Conservation (phyloP, 305 asterid genomes). For the Rubia occidens region DNA sequence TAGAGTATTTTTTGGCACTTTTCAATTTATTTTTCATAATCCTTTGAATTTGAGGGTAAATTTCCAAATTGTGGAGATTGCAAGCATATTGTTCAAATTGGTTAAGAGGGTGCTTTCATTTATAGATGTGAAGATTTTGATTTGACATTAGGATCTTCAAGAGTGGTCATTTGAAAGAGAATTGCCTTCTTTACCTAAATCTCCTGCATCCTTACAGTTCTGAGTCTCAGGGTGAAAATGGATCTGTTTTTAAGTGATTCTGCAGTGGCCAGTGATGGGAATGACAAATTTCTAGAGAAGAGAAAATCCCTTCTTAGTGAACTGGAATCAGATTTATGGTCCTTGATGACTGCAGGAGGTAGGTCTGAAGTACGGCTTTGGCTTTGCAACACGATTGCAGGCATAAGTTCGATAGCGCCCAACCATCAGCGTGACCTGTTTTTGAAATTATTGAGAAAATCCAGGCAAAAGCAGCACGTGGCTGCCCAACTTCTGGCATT, state of each 20-base stretch:
- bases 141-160: background rate
- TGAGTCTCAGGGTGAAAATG: conserved; percentile 8
- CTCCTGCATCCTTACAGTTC: conserved; percentile 5
- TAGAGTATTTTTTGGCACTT: background rate
- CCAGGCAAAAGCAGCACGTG: conserved; percentile 40
- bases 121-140: background rate
- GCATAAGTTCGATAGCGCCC: conserved; percentile 50
- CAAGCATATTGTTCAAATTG: background rate
- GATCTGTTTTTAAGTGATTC: conserved; percentile 15
- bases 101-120: background rate
- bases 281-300: conserved; percentile 14
- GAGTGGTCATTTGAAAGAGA: background rate
- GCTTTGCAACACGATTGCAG: conserved; percentile 65
- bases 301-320: conserved; percentile 47
- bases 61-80: background rate
- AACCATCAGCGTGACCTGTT: conserved; percentile 56
- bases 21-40: background rate
- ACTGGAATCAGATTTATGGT: conserved; percentile 57
- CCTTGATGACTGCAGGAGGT: conserved; percentile 52
- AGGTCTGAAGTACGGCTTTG: conserved; percentile 90
- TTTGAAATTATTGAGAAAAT: conserved; percentile 49
- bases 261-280: conserved; percentile 10
- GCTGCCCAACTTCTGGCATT: conserved; percentile 72
- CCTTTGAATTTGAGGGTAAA: background rate
- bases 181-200: background rate